Evolutionary conservation across 441 rosid genomes (phyloP).

Genomic region (Theobroma grandiflorum): DNA sequence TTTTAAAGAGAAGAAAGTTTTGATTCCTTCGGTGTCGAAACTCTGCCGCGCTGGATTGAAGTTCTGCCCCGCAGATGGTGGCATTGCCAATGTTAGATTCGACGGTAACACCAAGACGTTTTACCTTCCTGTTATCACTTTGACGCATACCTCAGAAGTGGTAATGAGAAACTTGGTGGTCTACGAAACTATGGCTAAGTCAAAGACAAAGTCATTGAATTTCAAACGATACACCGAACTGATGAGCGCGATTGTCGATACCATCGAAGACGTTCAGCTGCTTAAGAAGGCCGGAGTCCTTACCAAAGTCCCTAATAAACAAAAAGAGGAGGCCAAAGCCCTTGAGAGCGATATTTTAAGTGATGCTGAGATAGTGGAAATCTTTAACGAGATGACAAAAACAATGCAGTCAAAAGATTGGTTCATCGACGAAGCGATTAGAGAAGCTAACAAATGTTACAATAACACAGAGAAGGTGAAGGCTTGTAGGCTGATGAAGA

Average conservation of each 20-base stretch:
- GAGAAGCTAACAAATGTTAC: conserved; percentile 21
- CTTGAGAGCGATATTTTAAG: background rate
- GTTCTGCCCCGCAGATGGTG: background rate
- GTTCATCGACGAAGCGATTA: conserved; percentile 14
- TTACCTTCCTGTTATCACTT: conserved; percentile 6
- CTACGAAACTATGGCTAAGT: conserved; percentile 17
- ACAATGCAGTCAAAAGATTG: conserved; percentile 2
- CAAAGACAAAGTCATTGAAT: background rate
- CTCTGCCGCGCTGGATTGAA: background rate
- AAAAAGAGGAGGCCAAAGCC: background rate
- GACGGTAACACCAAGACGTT: background rate
- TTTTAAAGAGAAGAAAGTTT: background rate
- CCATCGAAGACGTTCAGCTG: conserved; percentile 10
- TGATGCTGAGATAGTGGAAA: conserved; percentile 22
- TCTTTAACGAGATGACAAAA: conserved; percentile 21
- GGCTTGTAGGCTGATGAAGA: conserved; percentile 14
- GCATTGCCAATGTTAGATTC: background rate
- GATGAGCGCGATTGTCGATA: conserved; percentile 14
- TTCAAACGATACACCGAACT: conserved; percentile 11
- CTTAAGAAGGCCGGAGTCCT: background rate
- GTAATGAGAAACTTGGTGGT: conserved; percentile 20
- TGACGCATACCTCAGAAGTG: conserved; percentile 3
- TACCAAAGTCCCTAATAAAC: background rate
- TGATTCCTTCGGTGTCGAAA: conserved; percentile 10
- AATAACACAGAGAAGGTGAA: conserved; percentile 12